Conservation (phyloP, 164 flowering plant genomes). For the Piper betle region DNA sequence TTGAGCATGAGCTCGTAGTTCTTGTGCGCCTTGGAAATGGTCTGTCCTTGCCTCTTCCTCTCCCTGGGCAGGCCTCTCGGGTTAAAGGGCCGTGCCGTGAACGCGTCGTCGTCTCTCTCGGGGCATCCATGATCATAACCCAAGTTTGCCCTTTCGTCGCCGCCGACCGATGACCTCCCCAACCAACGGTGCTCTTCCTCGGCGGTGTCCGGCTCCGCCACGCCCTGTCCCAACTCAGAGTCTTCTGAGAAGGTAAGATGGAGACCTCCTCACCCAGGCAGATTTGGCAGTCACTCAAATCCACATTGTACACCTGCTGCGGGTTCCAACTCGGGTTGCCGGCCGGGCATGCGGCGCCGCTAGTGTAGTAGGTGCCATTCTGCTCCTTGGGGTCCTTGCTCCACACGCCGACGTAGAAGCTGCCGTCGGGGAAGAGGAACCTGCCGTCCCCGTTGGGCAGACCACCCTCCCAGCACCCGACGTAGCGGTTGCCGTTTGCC, state of each 20-base stretch:
- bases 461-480: conserved; percentile 66
- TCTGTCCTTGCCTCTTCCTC: conserved; percentile 53
- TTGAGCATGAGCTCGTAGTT: conserved; percentile 35
- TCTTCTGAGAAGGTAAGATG: conserved; percentile 68
- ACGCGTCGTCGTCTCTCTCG: conserved; percentile 14
- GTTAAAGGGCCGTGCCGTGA: conserved; percentile 22
- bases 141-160: background rate
- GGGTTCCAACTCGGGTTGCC: conserved; percentile 54
- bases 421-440: conserved; percentile 50
- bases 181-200: conserved; percentile 20
- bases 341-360: conserved; percentile 17
- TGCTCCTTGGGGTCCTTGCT: conserved; percentile 45
- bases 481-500: conserved; percentile 51
- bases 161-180: conserved; percentile 33
- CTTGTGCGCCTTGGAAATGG: conserved; percentile 30
- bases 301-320: conserved; percentile 36
- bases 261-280: conserved; percentile 54
- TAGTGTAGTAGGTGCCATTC: conserved; percentile 54
- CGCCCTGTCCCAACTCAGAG: conserved; percentile 13
- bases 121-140: background rate
- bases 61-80: conserved; percentile 18
- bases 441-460: conserved; percentile 61
- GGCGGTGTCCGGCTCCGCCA: conserved; percentile 36
- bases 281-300: conserved; percentile 39
- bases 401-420: conserved; percentile 63